A percentile compares a stretch with the other conserved stretches of the same genome.
Evolutionary conservation across 2,329 filamentous ascomycete species (phyloP).

Genomic region (Penicillium frequentans): DNA sequence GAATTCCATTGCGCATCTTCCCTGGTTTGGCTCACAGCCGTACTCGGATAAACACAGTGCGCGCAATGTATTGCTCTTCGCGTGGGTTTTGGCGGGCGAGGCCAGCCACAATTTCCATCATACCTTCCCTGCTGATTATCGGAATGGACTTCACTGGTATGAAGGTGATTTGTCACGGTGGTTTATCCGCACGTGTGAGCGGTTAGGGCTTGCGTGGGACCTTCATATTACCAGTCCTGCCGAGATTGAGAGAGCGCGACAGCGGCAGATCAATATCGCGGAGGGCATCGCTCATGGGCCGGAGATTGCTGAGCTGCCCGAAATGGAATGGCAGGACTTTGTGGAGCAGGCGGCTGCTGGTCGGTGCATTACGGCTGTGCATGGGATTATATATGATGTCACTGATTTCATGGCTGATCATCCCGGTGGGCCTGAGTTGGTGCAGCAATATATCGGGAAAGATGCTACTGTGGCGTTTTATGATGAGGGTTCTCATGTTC

Average conservation of each 20-base stretch:
- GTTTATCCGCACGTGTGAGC: neutral
- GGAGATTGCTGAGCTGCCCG: conserved; percentile 59
- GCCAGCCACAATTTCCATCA: conserved; percentile 1
- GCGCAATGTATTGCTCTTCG: neutral
- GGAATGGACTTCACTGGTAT: conserved; percentile 1
- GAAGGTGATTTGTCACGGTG: neutral
- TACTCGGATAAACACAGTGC: neutral
- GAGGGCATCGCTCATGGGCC: neutral
- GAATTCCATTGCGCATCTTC: neutral
- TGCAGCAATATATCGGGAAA: conserved; percentile 69
- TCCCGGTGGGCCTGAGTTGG: conserved; percentile 76
- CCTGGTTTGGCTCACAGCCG: neutral
- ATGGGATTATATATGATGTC: conserved; percentile 82
- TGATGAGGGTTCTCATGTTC: neutral
- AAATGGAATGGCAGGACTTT: conserved; percentile 83
- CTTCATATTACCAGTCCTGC: neutral
- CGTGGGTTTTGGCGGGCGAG: neutral
- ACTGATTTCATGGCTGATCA: conserved; percentile 81
- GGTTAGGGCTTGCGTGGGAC: neutral
- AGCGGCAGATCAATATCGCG: neutral
- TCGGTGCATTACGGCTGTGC: conserved; percentile 71
- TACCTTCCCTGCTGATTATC: neutral
- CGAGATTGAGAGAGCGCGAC: neutral
- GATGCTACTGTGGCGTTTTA: conserved; percentile 75
- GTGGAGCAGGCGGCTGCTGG: conserved; percentile 74